phyloP scores from a whole-genome alignment of 768 basidiomycete genomes.

The Calocybe cyanea region DNA sequence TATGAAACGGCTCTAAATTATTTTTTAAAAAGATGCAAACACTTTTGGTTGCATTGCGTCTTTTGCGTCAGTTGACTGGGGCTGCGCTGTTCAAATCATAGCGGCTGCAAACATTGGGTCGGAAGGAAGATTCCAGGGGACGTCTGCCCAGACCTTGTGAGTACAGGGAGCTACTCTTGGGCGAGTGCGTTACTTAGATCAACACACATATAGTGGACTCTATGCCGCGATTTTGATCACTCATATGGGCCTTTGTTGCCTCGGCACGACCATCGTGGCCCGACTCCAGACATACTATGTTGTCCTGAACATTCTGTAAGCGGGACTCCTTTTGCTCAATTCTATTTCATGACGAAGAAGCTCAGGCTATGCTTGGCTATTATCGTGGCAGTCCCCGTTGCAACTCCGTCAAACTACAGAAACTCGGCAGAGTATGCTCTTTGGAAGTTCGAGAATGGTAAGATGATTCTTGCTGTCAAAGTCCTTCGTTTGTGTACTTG shows the following conservation, averaged over 20 bases:
- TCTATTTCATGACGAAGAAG: background rate
- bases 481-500: background rate
- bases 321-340: background rate
- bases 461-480: conserved; percentile 9
- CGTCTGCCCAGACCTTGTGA: conserved; percentile 30
- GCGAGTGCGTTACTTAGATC: too few species aligned
- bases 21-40: conserved; percentile 42
- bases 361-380: conserved; percentile 57
- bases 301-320: conserved; percentile 63
- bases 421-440: conserved; percentile 48
- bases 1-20: background rate
- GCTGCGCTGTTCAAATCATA: conserved; percentile 54
- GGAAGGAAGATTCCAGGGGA: conserved; percentile 24
- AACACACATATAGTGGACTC: too few species aligned
- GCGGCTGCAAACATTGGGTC: conserved; percentile 42
- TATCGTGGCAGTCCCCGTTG: conserved; percentile 64
- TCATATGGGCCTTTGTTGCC: conserved; percentile 63
- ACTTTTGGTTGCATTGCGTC: conserved; percentile 37
- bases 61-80: conserved; percentile 59
- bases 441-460: conserved; percentile 49
- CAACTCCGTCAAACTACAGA: conserved; percentile 54
- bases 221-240: conserved; percentile 58
- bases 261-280: conserved; percentile 66
- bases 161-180: background rate
- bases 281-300: conserved; percentile 70